These are phyloP conservation scores for Pseudofabraea citricarpa DNA, from an alignment of 2,329 filamentous ascomycete genomes.

Conservation along the genomic window DNA sequence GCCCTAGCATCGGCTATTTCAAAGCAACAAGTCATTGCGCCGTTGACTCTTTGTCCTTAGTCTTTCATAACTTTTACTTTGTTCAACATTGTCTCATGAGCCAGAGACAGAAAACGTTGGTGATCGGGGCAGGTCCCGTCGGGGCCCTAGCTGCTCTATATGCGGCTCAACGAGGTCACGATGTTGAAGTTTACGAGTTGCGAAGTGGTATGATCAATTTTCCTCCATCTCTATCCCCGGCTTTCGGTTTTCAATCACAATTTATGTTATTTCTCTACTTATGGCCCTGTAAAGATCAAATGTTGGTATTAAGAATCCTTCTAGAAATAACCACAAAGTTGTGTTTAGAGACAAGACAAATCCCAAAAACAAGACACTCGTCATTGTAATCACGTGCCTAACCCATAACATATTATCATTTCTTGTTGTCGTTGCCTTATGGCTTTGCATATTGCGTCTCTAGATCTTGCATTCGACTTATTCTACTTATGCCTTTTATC, in stretches of 20 bases:
- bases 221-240: background rate
- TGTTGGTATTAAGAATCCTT: too few relatives aligned
- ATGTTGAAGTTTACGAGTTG: constrained; percentile 93
- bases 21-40: too few relatives aligned
- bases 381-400: background rate
- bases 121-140: constrained; percentile 91
- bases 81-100: constrained; percentile 6
- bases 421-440: background rate
- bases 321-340: too few relatives aligned
- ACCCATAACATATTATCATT: too few relatives aligned
- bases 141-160: constrained; percentile 90
- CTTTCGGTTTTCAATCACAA: background rate
- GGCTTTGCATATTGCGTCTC: background rate
- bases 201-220: constrained; percentile 62
- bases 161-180: constrained; percentile 79
- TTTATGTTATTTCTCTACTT: background rate
- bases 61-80: background rate
- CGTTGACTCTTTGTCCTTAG: too few relatives aligned
- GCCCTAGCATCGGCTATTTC: constrained; percentile 4
- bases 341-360: too few relatives aligned
- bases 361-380: too few relatives aligned
- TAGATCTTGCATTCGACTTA: background rate
- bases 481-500: background rate
- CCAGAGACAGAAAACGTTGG: constrained; percentile 49
- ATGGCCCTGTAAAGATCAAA: too few relatives aligned